Conservation (phyloP, 2,329 filamentous ascomycete genomes). For the Beauveria caledonica region DNA sequence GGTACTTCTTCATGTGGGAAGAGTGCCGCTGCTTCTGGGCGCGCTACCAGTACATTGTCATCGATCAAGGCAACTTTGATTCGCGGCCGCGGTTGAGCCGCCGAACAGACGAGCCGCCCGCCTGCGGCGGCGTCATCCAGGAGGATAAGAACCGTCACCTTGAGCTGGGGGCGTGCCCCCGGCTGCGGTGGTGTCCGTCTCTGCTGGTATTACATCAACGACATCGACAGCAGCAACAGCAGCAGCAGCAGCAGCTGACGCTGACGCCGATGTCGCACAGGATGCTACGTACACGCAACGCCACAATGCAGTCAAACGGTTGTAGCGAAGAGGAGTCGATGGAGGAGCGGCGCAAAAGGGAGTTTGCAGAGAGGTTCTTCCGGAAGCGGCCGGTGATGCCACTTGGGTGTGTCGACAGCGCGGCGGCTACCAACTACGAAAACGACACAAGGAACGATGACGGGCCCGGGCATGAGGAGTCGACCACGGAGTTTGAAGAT, state of each 20-base stretch:
- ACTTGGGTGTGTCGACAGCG: background rate
- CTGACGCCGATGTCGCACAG: background rate
- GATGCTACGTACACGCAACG: background rate
- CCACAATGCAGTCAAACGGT: background rate
- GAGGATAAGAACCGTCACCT: background rate
- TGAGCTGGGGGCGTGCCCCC: background rate
- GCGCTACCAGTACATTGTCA: conserved; percentile 7
- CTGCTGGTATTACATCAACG: background rate
- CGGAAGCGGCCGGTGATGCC: background rate
- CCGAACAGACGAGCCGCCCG: background rate
- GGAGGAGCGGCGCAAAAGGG: background rate
- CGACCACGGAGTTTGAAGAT: background rate
- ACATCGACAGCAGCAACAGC: too few species aligned
- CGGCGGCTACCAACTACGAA: background rate
- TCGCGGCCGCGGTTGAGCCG: background rate
- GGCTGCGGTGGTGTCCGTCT: background rate
- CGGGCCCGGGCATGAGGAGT: too few species aligned
- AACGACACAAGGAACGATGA: background rate
- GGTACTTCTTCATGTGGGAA: conserved; percentile 7
- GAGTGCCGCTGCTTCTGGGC: conserved; percentile 1
- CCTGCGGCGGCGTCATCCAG: background rate
- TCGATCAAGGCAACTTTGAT: background rate
- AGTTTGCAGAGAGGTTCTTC: conserved; percentile 1
- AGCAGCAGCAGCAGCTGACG: background rate
- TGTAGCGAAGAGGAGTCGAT: background rate